A percentile compares a stretch with the other conserved stretches of the same genome.
phyloP scores from a whole-genome alignment of 805 yeast species.

The Torulaspora quercuum region DNA sequence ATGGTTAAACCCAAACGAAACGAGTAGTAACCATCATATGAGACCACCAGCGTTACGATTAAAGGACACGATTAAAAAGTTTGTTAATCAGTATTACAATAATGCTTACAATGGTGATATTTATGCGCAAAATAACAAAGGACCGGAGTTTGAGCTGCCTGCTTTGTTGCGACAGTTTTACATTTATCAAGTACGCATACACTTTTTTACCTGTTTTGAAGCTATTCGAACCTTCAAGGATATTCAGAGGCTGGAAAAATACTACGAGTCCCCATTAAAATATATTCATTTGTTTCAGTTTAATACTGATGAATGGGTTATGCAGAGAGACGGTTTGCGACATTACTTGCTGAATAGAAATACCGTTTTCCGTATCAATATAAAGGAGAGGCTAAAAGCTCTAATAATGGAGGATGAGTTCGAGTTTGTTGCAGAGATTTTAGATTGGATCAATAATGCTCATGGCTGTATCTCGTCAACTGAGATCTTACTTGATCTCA shows the following conservation, averaged over 20 bases:
- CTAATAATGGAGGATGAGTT: slow-evolving; percentile 29
- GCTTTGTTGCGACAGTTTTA: slow-evolving; percentile 21
- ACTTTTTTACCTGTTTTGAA: slow-evolving; percentile 24
- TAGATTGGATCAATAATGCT: slow-evolving; percentile 28
- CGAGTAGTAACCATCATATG: slow-evolving; percentile 24
- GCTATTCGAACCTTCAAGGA: slow-evolving; percentile 21
- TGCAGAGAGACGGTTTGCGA: slow-evolving; percentile 24
- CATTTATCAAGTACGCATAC: slow-evolving; percentile 23
- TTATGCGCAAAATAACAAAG: slow-evolving; percentile 2
- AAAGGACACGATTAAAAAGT: slow-evolving; percentile 17
- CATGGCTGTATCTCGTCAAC: slow-evolving; percentile 17
- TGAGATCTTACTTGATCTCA: slow-evolving; percentile 22
- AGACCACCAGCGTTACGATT: slow-evolving; percentile 30
- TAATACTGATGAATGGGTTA: slow-evolving; percentile 18
- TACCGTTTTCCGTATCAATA: slow-evolving; percentile 12
- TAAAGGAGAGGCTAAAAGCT: slow-evolving; percentile 16
- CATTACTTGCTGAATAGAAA: slow-evolving; percentile 28
- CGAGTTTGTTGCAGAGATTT: slow-evolving; percentile 21
- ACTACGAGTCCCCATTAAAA: slow-evolving; percentile 26
- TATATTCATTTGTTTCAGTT: slow-evolving; percentile 17
- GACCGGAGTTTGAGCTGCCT: slow-evolving; percentile 6
- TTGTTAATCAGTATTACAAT: slow-evolving; percentile 12
- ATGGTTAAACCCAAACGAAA: slow-evolving; percentile 31
- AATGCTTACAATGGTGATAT: slow-evolving; percentile 1
- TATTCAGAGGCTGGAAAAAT: slow-evolving; percentile 23